A percentile compares a stretch with the other conserved stretches of the same genome.
phyloP scores from a whole-genome alignment of 1,284 basidiomycete species.

The Trichosporon inkin region DNA sequence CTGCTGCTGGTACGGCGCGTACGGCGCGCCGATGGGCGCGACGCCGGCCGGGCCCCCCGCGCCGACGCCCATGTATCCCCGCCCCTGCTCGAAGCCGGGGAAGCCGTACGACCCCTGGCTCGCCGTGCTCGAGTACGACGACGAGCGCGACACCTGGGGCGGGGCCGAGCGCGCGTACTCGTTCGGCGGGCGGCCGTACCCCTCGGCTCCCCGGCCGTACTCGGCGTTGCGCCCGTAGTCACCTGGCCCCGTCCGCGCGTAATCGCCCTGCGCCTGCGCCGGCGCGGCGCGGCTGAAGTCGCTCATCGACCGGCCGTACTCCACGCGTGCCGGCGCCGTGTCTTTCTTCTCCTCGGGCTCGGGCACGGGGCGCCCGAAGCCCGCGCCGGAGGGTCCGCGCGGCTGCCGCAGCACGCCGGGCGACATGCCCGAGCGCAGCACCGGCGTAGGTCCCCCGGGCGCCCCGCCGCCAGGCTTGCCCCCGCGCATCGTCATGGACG shows the following conservation, averaged over 20 bases:
- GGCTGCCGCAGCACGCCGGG: constrained; percentile 22
- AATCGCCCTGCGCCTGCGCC: neutral
- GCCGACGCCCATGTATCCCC: neutral
- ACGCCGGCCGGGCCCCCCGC: neutral
- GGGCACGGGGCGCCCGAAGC: neutral
- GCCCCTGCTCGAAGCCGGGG: neutral
- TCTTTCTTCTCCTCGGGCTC: neutral
- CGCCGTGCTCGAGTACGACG: constrained; percentile 1
- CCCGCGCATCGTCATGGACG: neutral
- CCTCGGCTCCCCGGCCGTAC: too few species aligned
- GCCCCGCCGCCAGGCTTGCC: neutral
- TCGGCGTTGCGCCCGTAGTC: neutral
- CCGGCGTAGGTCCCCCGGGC: neutral
- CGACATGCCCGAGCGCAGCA: constrained; percentile 7
- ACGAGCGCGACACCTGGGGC: constrained; percentile 1
- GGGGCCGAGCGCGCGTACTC: neutral
- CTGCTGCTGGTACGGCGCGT: constrained; percentile 1
- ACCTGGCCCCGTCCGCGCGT: neutral
- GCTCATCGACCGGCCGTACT: neutral
- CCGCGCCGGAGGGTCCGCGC: constrained; percentile 12
- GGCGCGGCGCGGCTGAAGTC: neutral
- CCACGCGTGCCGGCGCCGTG: neutral
- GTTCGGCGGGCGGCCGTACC: neutral
- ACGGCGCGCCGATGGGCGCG: neutral
- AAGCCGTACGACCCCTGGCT: constrained; percentile 6